These are phyloP conservation scores for Vickermania ingenoplastis DNA, from an alignment of 208 protist species.

Conservation along the genomic window DNA sequence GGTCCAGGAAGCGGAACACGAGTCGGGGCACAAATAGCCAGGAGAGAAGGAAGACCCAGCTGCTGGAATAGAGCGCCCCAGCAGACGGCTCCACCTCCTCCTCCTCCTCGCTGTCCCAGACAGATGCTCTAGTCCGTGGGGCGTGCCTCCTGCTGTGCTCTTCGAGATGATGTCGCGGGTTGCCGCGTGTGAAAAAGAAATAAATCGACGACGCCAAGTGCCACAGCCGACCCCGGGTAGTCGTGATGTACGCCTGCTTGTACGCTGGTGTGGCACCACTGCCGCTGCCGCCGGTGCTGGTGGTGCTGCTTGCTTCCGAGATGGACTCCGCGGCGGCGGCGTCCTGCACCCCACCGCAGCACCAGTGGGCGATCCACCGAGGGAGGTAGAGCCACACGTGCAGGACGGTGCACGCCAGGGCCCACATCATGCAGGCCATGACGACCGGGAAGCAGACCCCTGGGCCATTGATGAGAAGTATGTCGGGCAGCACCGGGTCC, in stretches of 20 bases:
- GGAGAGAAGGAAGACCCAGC: too few species aligned
- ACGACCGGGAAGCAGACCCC: conserved; percentile 88
- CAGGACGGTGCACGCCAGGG: not conserved
- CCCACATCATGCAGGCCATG: conserved; percentile 24
- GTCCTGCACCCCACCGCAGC: not conserved
- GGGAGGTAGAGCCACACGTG: not conserved
- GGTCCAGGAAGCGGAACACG: not conserved
- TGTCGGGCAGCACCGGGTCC: conserved; percentile 34
- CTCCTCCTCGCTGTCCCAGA: not conserved
- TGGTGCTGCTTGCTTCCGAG: not conserved
- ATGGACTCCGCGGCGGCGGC: too few species aligned
- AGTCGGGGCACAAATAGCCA: not conserved
- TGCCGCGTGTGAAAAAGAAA: not conserved
- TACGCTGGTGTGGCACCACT: too few species aligned
- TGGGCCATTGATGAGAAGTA: conserved; percentile 87
- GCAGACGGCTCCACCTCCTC: not conserved
- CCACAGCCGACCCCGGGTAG: too few species aligned
- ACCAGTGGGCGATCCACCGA: not conserved
- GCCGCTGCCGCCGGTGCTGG: too few species aligned
- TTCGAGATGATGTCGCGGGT: not conserved
- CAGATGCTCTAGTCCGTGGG: not conserved
- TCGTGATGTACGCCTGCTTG: not conserved
- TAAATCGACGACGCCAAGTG: not conserved
- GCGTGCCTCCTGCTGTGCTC: not conserved
- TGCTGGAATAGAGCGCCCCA: too few species aligned